These are phyloP conservation scores for Mycothermus thermophilus DNA, from an alignment of 495 filamentous ascomycete species.

Conservation along the genomic window DNA sequence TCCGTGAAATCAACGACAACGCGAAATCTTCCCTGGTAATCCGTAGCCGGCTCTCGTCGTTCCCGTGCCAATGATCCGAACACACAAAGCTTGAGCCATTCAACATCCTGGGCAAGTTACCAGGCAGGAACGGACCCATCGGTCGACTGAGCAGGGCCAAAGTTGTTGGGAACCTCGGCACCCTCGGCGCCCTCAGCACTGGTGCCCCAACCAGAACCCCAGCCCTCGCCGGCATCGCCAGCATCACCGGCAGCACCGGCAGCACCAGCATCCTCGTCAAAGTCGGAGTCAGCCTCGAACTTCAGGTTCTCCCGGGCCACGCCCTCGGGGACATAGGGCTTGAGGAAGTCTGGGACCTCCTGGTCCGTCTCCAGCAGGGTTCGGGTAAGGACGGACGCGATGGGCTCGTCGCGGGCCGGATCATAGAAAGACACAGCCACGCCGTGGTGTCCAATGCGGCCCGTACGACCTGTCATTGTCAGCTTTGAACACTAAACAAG, in stretches of 20 bases:
- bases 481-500: slow-evolving; percentile 1
- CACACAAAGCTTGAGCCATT: too few species aligned
- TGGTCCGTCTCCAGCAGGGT: slow-evolving; percentile 68
- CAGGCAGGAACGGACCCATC: too few species aligned
- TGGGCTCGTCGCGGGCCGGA: slow-evolving; percentile 48
- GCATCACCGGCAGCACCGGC: slow-evolving; percentile 1
- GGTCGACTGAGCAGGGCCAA: too few species aligned
- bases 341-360: slow-evolving; percentile 67
- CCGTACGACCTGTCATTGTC: slow-evolving; percentile 63
- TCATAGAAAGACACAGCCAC: slow-evolving; percentile 83
- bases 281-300: slow-evolving; percentile 52
- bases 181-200: background rate
- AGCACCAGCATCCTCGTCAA: slow-evolving; percentile 24
- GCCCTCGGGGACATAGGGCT: slow-evolving; percentile 44
- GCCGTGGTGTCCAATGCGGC: slow-evolving; percentile 79
- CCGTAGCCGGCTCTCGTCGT: too few species aligned
- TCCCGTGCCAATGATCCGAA: too few species aligned
- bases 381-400: slow-evolving; percentile 59
- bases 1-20: too few species aligned
- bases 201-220: slow-evolving; percentile 7
- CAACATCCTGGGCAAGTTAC: too few species aligned
- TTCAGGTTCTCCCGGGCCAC: slow-evolving; percentile 29
- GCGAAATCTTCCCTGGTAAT: too few species aligned
- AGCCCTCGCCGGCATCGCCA: slow-evolving; percentile 3
- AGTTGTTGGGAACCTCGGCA: background rate